Base-by-base conservation (phyloP, 768 basidiomycete genomes). In the Gyrodon lividus region DNA sequence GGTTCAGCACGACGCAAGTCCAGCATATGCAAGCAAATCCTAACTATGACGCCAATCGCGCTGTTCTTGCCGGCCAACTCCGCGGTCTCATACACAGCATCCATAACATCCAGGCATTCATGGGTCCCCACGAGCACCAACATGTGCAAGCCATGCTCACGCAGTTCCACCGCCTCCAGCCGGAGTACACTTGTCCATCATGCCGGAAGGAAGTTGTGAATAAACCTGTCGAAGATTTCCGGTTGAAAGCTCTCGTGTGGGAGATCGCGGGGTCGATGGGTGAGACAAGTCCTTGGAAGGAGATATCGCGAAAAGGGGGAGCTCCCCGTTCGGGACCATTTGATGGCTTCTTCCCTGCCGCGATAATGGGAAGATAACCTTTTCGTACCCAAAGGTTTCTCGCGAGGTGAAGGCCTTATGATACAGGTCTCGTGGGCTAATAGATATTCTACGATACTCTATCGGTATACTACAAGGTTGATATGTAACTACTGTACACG, bases 181-280 rank as follows among this genome's bases (percentile, higher is more conserved):
- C 84, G 0, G 62, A 75, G 26, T 88, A 84, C 57, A 81, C 81
- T 2, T 90, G 87, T 49, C 87, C 87, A 3, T 80, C 78, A 5
- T 90, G 87, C 58, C 75, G 87, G 46, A 70, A 75, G 41, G 58
- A 64, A 12, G 77, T 84, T 10, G 62, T 68, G 26, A 72, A 60
- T 12, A 74, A 72, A 19, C 87, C 87, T 0, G 72, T 77, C 0
- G 84, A 88, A 59, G 77, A 78, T 40, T 89, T 80, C 62, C 72
- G 74, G 6, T 64, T 89, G 43, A 89, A 88, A 64, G 68, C 72
- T 2, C 59, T 89, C 26, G 74, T 83, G 4, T 69, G 75, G 28
- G 71, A 73, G 4, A 67, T 85, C n/a, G 77, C 79, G 1, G 66
- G 64, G 13, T 75, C 76, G 8, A 59, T 71, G 28, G 82, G 80